Percentiles rank a stretch among this genome's conserved stretches.
Conservation (phyloP, 2,329 filamentous ascomycete genomes). For the Celoporthe dispersa region DNA sequence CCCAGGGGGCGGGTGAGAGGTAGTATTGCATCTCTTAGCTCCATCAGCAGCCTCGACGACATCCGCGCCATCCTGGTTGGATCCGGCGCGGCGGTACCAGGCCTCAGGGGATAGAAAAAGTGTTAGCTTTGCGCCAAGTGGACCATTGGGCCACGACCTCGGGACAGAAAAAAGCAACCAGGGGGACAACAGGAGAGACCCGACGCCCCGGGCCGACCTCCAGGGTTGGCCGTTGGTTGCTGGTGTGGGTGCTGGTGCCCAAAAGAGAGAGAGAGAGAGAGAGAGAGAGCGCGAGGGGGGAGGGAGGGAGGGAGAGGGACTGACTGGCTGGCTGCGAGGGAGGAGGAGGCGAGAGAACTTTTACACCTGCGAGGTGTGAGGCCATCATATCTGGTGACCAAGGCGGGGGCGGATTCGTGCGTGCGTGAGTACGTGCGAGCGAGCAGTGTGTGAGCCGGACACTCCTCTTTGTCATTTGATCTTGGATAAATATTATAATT, state of each 20-base stretch:
- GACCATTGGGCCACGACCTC: slow-evolving; percentile 11
- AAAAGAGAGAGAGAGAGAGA: neutral
- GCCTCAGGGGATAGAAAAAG: neutral
- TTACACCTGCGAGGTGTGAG: neutral
- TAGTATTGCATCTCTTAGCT: slow-evolving; percentile 13
- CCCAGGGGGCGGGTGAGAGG: neutral
- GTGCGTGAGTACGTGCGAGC: neutral
- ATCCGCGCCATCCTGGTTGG: slow-evolving; percentile 14
- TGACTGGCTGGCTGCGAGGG: too few relatives aligned
- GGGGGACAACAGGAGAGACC: neutral
- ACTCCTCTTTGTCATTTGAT: neutral
- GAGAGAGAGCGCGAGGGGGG: neutral
- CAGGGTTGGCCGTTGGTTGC: neutral
- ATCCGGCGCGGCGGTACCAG: slow-evolving; percentile 10
- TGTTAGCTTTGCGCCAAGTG: slow-evolving; percentile 7
- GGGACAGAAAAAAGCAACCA: neutral
- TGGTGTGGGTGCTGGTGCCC: neutral
- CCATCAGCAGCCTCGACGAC: neutral
- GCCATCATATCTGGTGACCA: neutral
- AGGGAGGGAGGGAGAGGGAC: neutral
- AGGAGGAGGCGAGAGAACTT: neutral
- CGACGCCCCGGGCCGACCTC: neutral
- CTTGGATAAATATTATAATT: neutral
- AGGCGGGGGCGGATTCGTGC: neutral
- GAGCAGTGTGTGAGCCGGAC: neutral